phyloP scores from a whole-genome alignment of 2,329 filamentous ascomycete species.

The Drechslerella coelobrocha region DNA sequence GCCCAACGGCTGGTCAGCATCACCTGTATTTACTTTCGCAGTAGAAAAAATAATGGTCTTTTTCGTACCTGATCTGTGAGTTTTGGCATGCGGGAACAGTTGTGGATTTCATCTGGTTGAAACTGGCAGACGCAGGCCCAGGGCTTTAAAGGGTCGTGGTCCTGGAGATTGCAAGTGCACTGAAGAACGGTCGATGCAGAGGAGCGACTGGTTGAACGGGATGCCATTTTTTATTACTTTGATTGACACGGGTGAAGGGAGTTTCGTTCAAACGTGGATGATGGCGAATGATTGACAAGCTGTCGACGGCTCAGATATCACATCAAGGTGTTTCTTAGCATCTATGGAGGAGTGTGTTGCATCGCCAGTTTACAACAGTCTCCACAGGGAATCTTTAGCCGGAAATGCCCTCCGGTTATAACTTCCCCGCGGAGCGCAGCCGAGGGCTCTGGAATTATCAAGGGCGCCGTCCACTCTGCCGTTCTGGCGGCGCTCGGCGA shows the following conservation, averaged over 20 bases:
- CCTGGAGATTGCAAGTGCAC: constrained; percentile 3
- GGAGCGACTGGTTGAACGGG: too few relatives aligned
- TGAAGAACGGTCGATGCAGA: background rate
- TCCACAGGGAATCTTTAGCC: constrained; percentile 11
- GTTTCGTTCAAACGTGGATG: too few relatives aligned
- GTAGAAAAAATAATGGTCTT: background rate
- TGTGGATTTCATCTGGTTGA: background rate
- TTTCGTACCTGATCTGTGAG: constrained; percentile 1
- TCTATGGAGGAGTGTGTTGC: constrained; percentile 4
- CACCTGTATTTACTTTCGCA: background rate
- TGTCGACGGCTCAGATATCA: background rate
- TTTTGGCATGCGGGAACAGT: constrained; percentile 16
- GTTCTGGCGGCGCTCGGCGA: too few relatives aligned
- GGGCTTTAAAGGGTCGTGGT: constrained; percentile 8
- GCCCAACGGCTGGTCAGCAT: background rate
- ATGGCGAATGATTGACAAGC: too few relatives aligned
- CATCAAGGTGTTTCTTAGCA: background rate
- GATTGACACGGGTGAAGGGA: too few relatives aligned
- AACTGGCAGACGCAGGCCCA: constrained; percentile 15
- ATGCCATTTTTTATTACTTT: too few relatives aligned
- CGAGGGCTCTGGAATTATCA: too few relatives aligned
- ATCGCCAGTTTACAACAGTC: constrained; percentile 7
- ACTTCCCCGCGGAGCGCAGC: background rate
- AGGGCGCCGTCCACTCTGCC: too few relatives aligned
- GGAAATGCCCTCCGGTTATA: background rate